A percentile compares a stretch with the other conserved stretches of the same genome.
phyloP scores from a whole-genome alignment of 345 rosid species.

The Arabidopsis arenosa region DNA sequence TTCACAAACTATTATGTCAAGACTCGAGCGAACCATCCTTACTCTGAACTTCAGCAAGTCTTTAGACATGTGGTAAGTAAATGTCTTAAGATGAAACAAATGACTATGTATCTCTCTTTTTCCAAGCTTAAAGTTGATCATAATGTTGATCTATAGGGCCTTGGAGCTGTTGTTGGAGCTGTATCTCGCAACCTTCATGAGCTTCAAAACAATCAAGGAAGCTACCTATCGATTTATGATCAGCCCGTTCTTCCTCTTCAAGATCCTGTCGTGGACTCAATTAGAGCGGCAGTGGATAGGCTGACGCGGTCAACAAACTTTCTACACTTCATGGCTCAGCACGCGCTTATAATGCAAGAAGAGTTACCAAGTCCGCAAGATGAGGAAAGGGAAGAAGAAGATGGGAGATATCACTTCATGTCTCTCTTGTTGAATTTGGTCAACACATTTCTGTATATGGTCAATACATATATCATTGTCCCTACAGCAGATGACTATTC shows the following conservation, averaged over 20 bases:
- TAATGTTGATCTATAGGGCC: constrained; percentile 58
- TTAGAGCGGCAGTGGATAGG: constrained; percentile 91
- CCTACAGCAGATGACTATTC: constrained; percentile 98
- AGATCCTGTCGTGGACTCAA: constrained; percentile 83
- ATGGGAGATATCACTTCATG: constrained; percentile 83
- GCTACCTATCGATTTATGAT: constrained; percentile 92
- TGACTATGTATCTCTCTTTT: constrained; percentile 2
- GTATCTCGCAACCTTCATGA: constrained; percentile 96
- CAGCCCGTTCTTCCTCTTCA: constrained; percentile 81
- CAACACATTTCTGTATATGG: constrained; percentile 91
- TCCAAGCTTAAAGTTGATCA: constrained; percentile 8
- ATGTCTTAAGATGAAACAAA: neutral
- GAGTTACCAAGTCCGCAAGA: constrained; percentile 80
- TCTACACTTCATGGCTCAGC: constrained; percentile 86
- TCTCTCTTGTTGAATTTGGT: constrained; percentile 85
- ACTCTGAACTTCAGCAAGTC: constrained; percentile 96
- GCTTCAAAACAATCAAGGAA: constrained; percentile 91
- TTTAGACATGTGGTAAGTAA: constrained; percentile 91
- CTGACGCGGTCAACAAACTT: constrained; percentile 85
- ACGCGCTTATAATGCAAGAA: constrained; percentile 92
- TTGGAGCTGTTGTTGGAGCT: constrained; percentile 98
- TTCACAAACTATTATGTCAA: constrained; percentile 93
- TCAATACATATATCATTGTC: constrained; percentile 89
- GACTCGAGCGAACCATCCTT: constrained; percentile 98
- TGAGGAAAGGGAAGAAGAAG: constrained; percentile 61